Evolutionary conservation across 257 asterid genomes (phyloP).

Genomic region (Gentiana macrophylla): DNA sequence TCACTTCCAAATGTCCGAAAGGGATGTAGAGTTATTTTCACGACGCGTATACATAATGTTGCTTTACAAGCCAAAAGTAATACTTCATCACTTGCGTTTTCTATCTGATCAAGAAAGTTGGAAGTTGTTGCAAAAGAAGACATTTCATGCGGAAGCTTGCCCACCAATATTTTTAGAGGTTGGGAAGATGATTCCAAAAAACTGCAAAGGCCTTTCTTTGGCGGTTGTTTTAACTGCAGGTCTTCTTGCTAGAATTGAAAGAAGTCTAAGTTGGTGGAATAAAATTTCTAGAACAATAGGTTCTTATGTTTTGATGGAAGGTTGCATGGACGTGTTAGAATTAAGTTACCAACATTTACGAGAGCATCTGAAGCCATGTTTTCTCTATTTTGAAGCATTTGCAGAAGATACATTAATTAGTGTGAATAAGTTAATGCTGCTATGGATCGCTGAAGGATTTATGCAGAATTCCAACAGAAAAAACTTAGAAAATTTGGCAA

Average conservation of each 20-base stretch:
- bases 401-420: neutral
- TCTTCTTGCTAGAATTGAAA: neutral
- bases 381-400: constrained; percentile 6
- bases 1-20: constrained; percentile 4
- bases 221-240: constrained; percentile 4
- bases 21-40: constrained; percentile 8
- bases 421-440: neutral
- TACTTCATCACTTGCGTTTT: neutral
- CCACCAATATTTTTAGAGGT: neutral
- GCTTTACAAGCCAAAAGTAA: constrained; percentile 2
- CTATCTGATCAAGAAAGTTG: neutral
- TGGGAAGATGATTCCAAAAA: constrained; percentile 1
- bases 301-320: neutral
- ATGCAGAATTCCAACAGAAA: neutral
- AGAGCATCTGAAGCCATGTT: constrained; percentile 5
- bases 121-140: constrained; percentile 3
- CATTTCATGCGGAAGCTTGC: neutral
- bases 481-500: no score
- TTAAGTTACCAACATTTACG: constrained; percentile 10
- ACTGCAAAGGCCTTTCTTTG: constrained; percentile 8
- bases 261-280: neutral
- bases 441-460: constrained; percentile 7
- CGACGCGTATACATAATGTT: constrained; percentile 3
- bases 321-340: neutral
- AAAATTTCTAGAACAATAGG: neutral